Base-by-base conservation (phyloP, 1,139 yeast genomes). In the Fermentozyma sake region DNA sequence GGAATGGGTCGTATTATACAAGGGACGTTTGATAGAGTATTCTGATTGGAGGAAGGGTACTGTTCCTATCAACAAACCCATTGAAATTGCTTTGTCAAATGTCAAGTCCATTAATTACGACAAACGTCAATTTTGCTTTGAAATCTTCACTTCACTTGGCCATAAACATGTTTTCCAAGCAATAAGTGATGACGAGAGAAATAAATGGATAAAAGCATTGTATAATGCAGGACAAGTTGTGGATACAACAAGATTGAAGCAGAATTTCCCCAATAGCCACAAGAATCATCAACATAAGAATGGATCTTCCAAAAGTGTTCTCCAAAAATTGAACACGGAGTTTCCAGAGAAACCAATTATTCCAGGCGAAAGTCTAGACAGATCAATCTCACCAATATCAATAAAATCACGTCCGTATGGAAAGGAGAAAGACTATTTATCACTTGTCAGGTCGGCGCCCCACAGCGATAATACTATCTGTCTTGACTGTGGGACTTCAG, bases 41-140 rank as follows among this genome's bases (percentile, higher is more conserved):
- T 69, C 84, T 23, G 89, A 84, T 52, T 85, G 95, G 95, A 72
- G 89, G 46, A 79, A 71, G 34, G 86, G 87, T 27, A 59, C 66
- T 8, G 72, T 68, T 14, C 70, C 79, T 10, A 77, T 83, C 31
- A 74, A 76, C 38, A 70, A 68, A 11, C 93, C 95, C 2, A 75
- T 86, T 11, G 85, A 82, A 38, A 53, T 86, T 23, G 81, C 87
- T 1, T 68, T 83, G 35, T 79, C 93, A 2, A 72, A 74, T 34
- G 79, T 84, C 35, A 84, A 61, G 58, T 73, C 62, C 27, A 70
- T 54, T 24, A 62, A 50, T 14, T 57, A 68, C 27, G 72, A 67
- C 4, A 69, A 65, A 34, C 51, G 80, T 37, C 73, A 65, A 31
- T 48, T 59, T 46, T 83, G 95, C 42, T 83, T 86, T 51, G 91